These are phyloP conservation scores for Diaporthe vexans DNA, from an alignment of 2,329 filamentous ascomycete species.

Conservation along the genomic window DNA sequence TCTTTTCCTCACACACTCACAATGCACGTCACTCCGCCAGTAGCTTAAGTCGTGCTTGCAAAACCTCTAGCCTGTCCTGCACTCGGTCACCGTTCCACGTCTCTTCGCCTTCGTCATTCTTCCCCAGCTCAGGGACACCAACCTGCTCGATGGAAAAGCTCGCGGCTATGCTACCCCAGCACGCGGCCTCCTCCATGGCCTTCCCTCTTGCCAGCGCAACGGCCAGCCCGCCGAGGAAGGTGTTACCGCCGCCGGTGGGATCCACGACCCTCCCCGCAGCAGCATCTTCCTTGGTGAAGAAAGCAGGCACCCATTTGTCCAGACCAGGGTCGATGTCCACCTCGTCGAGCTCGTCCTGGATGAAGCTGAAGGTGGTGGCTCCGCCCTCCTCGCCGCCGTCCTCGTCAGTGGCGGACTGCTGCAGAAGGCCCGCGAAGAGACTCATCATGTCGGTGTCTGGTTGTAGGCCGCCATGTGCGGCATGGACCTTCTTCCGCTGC, in stretches of 20 bases:
- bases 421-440: slow-evolving; percentile 70
- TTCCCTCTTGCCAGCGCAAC: slow-evolving; percentile 72
- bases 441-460: slow-evolving; percentile 75
- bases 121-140: slow-evolving; percentile 77
- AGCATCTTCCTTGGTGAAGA: slow-evolving; percentile 62
- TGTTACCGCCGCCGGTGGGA: slow-evolving; percentile 94
- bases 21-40: neutral
- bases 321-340: slow-evolving; percentile 75
- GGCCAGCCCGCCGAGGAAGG: slow-evolving; percentile 78
- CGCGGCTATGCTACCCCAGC: slow-evolving; percentile 85
- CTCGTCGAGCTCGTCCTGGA: slow-evolving; percentile 57
- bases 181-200: slow-evolving; percentile 76
- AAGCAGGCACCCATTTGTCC: slow-evolving; percentile 84
- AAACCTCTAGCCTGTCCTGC: slow-evolving; percentile 65
- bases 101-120: slow-evolving; percentile 62
- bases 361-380: slow-evolving; percentile 60
- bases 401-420: slow-evolving; percentile 45
- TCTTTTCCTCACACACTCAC: too few species aligned
- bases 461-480: slow-evolving; percentile 65
- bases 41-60: slow-evolving; percentile 56
- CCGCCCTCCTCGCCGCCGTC: slow-evolving; percentile 51
- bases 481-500: slow-evolving; percentile 58
- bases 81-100: slow-evolving; percentile 73
- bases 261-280: slow-evolving; percentile 77
- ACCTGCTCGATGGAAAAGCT: slow-evolving; percentile 97